phyloP scores from a whole-genome alignment of 805 yeast species.

The Wickerhamiella qilinensis region DNA sequence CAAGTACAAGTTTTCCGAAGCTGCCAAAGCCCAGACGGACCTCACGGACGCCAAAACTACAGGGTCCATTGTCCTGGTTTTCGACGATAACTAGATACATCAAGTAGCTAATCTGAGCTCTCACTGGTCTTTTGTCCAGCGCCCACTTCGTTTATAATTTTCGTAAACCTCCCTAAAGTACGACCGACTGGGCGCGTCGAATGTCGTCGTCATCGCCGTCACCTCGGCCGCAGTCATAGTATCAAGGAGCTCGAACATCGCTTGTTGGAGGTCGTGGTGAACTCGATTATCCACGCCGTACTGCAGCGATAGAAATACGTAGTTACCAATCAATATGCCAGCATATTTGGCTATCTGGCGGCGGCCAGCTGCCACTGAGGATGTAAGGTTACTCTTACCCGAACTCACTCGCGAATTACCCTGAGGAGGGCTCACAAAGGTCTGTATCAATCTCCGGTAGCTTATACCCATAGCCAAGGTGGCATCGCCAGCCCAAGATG shows the following conservation, averaged over 20 bases:
- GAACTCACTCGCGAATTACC: conserved; percentile 17
- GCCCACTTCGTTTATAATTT: conserved; percentile 61
- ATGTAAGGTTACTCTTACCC: conserved; percentile 28
- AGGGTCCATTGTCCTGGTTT: conserved; percentile 25
- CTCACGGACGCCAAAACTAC: conserved; percentile 52
- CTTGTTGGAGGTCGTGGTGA: conserved; percentile 35
- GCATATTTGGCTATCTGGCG: conserved; percentile 19
- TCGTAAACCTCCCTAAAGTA: conserved; percentile 52
- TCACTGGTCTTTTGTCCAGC: conserved; percentile 51
- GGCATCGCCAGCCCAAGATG: conserved; percentile 8
- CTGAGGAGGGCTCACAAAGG: conserved; percentile 58
- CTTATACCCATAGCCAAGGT: conserved; percentile 25
- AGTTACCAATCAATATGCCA: conserved; percentile 35
- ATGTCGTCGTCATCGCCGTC: conserved; percentile 39
- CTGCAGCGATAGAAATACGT: conserved; percentile 39
- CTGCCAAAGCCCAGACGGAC: conserved; percentile 38
- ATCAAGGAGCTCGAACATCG: conserved; percentile 50
- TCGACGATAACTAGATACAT: neutral
- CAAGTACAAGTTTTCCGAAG: conserved; percentile 42
- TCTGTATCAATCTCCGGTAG: conserved; percentile 43
- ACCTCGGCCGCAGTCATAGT: conserved; percentile 54
- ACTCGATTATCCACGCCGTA: conserved; percentile 31
- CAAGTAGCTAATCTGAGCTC: neutral
- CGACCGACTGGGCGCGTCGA: conserved; percentile 55
- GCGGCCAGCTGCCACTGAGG: conserved; percentile 40